Conservation (phyloP, 805 yeast genomes). For the Candida fluviatilis region DNA sequence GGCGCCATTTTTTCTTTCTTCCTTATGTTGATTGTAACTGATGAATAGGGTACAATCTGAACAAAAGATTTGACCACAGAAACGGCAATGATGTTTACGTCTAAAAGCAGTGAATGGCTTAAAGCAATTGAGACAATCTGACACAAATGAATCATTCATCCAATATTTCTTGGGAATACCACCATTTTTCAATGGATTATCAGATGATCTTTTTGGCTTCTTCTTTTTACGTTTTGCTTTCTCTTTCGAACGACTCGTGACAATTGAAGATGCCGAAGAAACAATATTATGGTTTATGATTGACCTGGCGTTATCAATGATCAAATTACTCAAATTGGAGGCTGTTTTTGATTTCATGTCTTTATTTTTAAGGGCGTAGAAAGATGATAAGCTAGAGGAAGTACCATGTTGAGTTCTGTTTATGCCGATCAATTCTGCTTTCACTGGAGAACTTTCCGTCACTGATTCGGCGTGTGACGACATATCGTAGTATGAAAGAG, state of each 20-base stretch:
- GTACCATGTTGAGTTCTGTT: constrained; percentile 6
- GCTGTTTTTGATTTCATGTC: constrained; percentile 23
- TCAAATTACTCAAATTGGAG: constrained; percentile 28
- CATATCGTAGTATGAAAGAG: constrained; percentile 14
- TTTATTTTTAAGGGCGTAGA: constrained; percentile 21
- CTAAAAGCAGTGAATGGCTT: constrained; percentile 78
- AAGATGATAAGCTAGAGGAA: constrained; percentile 23
- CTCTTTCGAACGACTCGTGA: constrained; percentile 10
- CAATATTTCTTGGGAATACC: constrained; percentile 78
- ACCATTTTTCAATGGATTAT: constrained; percentile 42
- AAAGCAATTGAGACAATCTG: constrained; percentile 82
- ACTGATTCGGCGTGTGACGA: constrained; percentile 22
- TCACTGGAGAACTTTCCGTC: constrained; percentile 24
- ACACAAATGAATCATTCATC: constrained; percentile 93
- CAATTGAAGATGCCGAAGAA: constrained; percentile 30
- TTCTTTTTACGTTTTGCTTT: constrained; percentile 18
- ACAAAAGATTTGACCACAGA: constrained; percentile 95
- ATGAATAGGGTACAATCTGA: constrained; percentile 68
- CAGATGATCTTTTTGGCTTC: constrained; percentile 26
- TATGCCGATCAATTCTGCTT: constrained; percentile 16
- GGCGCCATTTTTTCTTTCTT: constrained; percentile 23
- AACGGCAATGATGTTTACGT: constrained; percentile 90
- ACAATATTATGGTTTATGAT: constrained; percentile 27
- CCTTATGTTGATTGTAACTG: constrained; percentile 53
- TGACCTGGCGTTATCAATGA: constrained; percentile 36